Percentiles rank a stretch among this genome's conserved stretches.
phyloP scores from a whole-genome alignment of 139 green algal genomes.

The Micractinium conductrix region DNA sequence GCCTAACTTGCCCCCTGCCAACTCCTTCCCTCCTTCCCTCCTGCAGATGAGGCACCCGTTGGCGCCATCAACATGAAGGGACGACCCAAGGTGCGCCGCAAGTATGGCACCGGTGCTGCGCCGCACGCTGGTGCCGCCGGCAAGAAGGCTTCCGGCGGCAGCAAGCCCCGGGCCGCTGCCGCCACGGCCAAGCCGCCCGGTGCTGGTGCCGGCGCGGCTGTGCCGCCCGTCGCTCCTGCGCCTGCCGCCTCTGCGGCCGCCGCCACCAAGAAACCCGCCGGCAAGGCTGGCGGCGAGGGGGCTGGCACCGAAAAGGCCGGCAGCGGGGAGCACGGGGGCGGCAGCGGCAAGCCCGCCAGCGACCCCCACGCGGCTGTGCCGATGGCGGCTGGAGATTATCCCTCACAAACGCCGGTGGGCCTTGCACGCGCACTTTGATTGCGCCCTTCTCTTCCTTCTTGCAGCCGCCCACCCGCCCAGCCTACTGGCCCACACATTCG shows the following conservation, averaged over 20 bases:
- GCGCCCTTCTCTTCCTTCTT: too few species aligned
- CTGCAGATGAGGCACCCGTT: constrained; percentile 1
- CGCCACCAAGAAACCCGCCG: background rate
- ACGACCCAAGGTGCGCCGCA: too few species aligned
- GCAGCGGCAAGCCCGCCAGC: background rate
- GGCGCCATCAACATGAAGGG: constrained; percentile 9
- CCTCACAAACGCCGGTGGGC: constrained; percentile 27
- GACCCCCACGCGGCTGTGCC: background rate
- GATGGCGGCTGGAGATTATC: constrained; percentile 13
- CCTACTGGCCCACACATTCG: too few species aligned
- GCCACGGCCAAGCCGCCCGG: background rate
- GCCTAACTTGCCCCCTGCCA: too few species aligned
- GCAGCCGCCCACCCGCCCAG: too few species aligned
- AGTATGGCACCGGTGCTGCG: too few species aligned
- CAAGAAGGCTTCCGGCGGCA: background rate
- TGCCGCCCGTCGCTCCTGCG: background rate
- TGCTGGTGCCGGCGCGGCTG: background rate
- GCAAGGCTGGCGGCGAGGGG: background rate
- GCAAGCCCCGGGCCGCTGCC: background rate
- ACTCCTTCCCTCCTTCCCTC: background rate
- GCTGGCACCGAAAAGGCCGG: background rate
- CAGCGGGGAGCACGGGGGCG: background rate
- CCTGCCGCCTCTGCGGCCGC: background rate
- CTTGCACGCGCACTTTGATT: too few species aligned
- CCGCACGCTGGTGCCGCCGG: too few species aligned